Base-by-base conservation (phyloP, 305 asterid genomes). In the Striga hermonthica region DNA sequence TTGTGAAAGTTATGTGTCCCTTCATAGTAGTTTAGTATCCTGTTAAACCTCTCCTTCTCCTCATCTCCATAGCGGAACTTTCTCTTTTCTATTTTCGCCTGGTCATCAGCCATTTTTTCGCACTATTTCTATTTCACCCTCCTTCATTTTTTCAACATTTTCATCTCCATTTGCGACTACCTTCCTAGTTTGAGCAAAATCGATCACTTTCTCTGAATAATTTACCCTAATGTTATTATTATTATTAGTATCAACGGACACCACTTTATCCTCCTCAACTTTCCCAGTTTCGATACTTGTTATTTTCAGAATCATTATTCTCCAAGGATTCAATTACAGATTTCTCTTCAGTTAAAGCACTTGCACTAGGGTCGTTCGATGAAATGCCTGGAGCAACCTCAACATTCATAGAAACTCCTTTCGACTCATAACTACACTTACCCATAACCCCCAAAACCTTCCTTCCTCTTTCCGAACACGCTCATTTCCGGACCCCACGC, bases 1-100 rank as follows among this genome's bases (percentile, higher is more conserved):
- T 92, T 92, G 36, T 92, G 98, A 67, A 86, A 92, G 71, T 92
- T 92, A 70, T 87, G 97, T 0, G 98, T 92, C 45, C 98, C 98
- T 60, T 76, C 90, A 5, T 87, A 92, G 38, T 64, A 77, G 75
- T 83, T 86, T 9, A 89, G 85, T 45, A 90, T 83, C 61, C 92
- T 73, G 41, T 89, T 92, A 64, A 92, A 84, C 72, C 94, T 87
- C 56, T 84, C 86, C 80, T 76, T 92, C 79, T 80, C 90, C 61
- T 76, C 63, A 50, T 86, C 89, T 1, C 91, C 87, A 64, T 83
- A 90, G 60, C 65, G 58, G 68, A 87, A 89, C 57, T 73, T 82
- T 6, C 66, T 78, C 79, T 66, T 80, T 14, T 44, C 80, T 0
- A 9, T 15, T 61, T 72, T 60, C 5, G 3, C 77, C 36, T 49